Evolutionary conservation across 129 eudicot genomes (phyloP).

Genomic region (Lactuca sativa): DNA sequence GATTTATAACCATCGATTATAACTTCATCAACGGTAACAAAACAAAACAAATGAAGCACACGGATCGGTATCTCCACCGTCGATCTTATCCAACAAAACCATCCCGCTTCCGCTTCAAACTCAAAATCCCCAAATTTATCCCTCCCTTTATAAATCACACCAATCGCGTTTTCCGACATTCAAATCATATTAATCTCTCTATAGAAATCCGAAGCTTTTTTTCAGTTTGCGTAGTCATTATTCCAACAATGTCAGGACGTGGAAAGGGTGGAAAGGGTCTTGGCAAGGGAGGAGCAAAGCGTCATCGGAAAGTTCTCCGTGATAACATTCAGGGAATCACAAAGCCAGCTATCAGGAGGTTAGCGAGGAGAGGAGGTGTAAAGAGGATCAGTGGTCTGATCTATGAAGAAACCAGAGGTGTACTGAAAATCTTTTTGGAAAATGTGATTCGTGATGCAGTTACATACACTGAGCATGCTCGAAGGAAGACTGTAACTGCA

Average conservation of each 20-base stretch:
- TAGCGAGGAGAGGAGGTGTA: conserved; percentile 4
- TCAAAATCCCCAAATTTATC: conserved; percentile 1
- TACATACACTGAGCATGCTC: neutral
- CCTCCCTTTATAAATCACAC: conserved; percentile 11
- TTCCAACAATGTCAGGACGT: conserved; percentile 7
- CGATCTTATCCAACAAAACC: neutral
- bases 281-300: conserved; percentile 17
- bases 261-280: neutral
- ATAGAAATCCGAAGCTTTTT: neutral
- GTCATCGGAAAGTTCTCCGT: conserved; percentile 10
- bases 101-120: conserved; percentile 1
- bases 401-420: conserved; percentile 12
- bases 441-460: neutral
- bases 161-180: neutral
- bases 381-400: conserved; percentile 11
- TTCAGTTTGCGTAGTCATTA: neutral
- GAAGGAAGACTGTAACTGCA: conserved; percentile 11
- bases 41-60: neutral
- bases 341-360: neutral
- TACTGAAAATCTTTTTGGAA: neutral
- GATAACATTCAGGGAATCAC: neutral
- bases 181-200: neutral
- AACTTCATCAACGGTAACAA: conserved; percentile 9
- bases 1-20: neutral
- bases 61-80: conserved; percentile 20